Conservation (phyloP, 371 early-diverging fungal species). For the Capniomyces stellatus region DNA sequence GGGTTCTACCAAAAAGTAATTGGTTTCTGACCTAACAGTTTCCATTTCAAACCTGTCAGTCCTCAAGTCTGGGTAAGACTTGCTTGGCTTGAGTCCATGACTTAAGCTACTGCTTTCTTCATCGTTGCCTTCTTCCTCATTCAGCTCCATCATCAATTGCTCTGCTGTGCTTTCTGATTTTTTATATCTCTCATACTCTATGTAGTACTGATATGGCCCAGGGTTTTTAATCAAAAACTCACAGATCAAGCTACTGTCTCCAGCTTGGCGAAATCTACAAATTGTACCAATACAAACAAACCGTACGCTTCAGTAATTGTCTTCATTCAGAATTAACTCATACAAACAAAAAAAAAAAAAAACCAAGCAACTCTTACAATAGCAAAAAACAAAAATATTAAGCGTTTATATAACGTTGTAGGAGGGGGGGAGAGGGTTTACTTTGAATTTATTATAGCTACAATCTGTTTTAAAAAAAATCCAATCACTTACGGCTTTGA, state of each 20-base stretch:
- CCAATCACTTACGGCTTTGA: no score
- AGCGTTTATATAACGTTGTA: constrained; percentile 1
- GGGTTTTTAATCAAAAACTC: constrained; percentile 44
- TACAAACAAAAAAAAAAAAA: no score
- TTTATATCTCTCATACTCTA: constrained; percentile 34
- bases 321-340: no score
- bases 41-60: constrained; percentile 3
- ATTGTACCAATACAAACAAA: constrained; percentile 20
- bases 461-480: no score
- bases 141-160: neutral
- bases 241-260: constrained; percentile 39
- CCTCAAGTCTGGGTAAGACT: constrained; percentile 19
- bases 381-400: constrained; percentile 4
- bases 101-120: constrained; percentile 3
- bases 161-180: neutral
- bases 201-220: constrained; percentile 76
- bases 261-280: constrained; percentile 12
- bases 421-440: no score
- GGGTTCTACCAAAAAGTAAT: constrained; percentile 76
- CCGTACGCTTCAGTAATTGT: no score
- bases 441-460: no score
- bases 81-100: constrained; percentile 8
- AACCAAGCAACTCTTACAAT: no score
- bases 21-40: neutral
- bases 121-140: constrained; percentile 5